Conservation (phyloP, 176 grass and related monocot species). For the Raddia guianensis region DNA sequence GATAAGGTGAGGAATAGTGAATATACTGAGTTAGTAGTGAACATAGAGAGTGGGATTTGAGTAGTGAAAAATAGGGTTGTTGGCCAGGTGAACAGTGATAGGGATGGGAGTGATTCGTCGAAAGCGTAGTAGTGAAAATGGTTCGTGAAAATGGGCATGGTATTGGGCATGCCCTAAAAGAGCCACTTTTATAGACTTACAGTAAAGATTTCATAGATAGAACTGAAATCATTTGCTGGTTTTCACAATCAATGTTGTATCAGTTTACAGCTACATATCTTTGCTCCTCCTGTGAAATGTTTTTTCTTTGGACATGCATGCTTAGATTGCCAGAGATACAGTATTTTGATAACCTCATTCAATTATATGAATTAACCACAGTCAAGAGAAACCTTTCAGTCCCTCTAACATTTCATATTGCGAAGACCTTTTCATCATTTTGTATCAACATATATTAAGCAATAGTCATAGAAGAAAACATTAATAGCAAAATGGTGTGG, state of each 20-base stretch:
- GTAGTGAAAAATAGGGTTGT: no score
- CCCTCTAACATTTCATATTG: background rate
- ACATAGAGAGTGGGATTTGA: no score
- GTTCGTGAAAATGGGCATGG: no score
- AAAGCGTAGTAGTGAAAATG: no score
- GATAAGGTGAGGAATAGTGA: no score
- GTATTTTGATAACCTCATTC: background rate
- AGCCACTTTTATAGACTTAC: no score
- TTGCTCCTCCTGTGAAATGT: background rate
- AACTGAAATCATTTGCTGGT: background rate
- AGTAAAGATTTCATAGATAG: background rate
- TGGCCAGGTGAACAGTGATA: no score
- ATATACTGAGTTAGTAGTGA: no score
- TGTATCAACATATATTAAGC: background rate
- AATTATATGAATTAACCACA: constrained; percentile 8
- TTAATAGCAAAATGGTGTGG: background rate
- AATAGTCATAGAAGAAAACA: background rate
- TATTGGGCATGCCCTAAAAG: no score
- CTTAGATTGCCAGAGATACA: background rate
- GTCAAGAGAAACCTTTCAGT: background rate
- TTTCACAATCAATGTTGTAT: background rate
- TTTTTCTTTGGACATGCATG: background rate
- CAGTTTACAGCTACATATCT: background rate
- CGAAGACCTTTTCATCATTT: background rate
- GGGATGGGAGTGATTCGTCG: no score